Evolutionary conservation across 2,329 filamentous ascomycete genomes (phyloP).

Genomic region (Nemania sp.): DNA sequence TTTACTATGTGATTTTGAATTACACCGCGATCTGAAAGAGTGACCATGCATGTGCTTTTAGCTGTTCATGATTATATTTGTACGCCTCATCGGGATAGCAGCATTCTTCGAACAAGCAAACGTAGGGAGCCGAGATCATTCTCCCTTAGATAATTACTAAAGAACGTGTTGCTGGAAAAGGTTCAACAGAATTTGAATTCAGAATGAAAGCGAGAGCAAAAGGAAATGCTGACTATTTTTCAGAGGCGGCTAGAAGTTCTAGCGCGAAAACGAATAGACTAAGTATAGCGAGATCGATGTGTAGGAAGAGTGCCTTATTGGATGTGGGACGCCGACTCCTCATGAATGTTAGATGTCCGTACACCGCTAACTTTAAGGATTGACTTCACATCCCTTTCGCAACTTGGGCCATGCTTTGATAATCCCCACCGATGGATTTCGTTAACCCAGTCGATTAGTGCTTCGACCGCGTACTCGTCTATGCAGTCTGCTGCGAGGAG

Average conservation of each 20-base stretch:
- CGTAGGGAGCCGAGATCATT: constrained; percentile 14
- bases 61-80: not conserved
- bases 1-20: not conserved
- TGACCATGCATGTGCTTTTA: constrained; percentile 9
- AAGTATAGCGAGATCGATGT: too few relatives aligned
- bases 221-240: too few relatives aligned
- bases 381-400: not conserved
- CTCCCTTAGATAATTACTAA: too few relatives aligned
- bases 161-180: too few relatives aligned
- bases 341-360: not conserved
- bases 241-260: too few relatives aligned
- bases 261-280: too few relatives aligned
- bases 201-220: too few relatives aligned
- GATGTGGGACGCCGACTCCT: not conserved
- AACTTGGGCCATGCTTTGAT: not conserved
- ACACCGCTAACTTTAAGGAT: not conserved
- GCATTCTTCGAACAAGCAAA: constrained; percentile 19
- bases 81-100: not conserved
- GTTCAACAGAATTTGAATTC: too few relatives aligned
- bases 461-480: not conserved
- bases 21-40: constrained; percentile 2
- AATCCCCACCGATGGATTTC: constrained; percentile 2
- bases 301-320: too few relatives aligned
- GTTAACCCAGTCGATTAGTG: constrained; percentile 2
- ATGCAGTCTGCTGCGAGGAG: not conserved